Evolutionary conservation across 1,284 basidiomycete species (phyloP).

Genomic region (Cutaneotrichosporon sp.): DNA sequence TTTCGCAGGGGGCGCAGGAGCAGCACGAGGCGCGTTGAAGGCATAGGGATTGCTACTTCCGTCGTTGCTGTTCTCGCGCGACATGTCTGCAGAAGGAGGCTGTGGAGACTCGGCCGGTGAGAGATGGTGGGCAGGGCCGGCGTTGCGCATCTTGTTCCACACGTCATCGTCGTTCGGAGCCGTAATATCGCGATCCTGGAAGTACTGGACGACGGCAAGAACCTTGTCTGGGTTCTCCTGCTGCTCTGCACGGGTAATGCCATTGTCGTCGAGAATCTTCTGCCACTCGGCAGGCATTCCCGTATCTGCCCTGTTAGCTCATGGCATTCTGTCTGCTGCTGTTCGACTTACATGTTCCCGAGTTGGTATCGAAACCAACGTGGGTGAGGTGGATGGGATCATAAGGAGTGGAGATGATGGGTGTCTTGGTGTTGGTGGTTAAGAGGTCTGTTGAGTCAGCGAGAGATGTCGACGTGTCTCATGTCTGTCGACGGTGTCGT

Average conservation of each 20-base stretch:
- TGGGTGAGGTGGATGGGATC: conserved; percentile 99
- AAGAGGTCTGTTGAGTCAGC: conserved; percentile 60
- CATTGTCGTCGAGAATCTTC: conserved; percentile 89
- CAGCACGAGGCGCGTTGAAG: conserved; percentile 15
- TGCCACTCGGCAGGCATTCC: conserved; percentile 99
- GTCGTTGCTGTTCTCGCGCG: conserved; percentile 41
- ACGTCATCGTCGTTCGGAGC: conserved; percentile 57
- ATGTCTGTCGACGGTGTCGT: neutral
- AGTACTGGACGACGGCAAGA: conserved; percentile 98
- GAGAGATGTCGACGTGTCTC: neutral
- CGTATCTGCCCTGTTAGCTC: conserved; percentile 64
- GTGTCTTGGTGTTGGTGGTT: conserved; percentile 53
- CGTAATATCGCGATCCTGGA: conserved; percentile 34
- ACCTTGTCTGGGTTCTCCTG: conserved; percentile 96
- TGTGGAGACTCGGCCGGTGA: conserved; percentile 19
- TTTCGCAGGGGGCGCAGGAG: conserved; percentile 7
- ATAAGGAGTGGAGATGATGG: conserved; percentile 93
- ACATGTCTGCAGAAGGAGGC: conserved; percentile 35
- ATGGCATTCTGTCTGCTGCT: too few species aligned
- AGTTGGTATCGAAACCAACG: conserved; percentile 98
- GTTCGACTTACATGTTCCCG: conserved; percentile 76
- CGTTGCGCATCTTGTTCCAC: conserved; percentile 66
- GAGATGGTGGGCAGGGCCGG: conserved; percentile 27
- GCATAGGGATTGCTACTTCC: conserved; percentile 5
- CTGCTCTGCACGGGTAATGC: conserved; percentile 90